Evolutionary conservation across 2,329 filamentous ascomycete species (phyloP), one percentile per base, ranked within the genome.

Genomic region (Colletotrichum destructivum): DNA sequence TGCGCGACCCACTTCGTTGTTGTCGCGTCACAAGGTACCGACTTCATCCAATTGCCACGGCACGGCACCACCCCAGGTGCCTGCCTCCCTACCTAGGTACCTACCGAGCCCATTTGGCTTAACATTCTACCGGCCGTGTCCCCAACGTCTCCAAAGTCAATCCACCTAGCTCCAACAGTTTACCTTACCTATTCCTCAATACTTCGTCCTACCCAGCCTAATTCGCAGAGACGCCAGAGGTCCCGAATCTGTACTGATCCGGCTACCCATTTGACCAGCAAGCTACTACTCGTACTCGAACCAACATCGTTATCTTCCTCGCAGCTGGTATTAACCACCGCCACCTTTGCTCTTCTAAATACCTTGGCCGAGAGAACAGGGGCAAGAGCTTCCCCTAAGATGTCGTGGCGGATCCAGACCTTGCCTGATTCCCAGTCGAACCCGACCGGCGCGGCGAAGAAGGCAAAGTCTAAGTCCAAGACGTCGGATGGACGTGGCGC

Each of bases 401-500:
- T 74, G 71, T 75, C 75, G 49, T 72, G 72, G 69, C 70, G 66
- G 44, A 73, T 74, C 38, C 72, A 75, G 49, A 69, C 68, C 51
- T 56, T 73, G 23, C 75, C 71, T 42, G 73, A 63, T n/a, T 74
- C 67, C 46, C 67, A 31, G 46, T 54, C 69, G n/a, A 63, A 63
- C 51, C 40, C 65, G 23, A 56, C 51, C 11, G 62, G 63, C 54
- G 70, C 78, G 38, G 73, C 74, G 40, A 56, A 42, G n/a, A 59
- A 68, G 49, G 60, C 52, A 40, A 73, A 71, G 59, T 69, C 66
- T 35, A 71, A 71, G 69, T 71, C 65, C 38, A 69, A 70, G 42
- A 77, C 80, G 55, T 79, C 84, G 47, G 85, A 85, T 75, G 84
- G 69, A 26, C 52, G 64, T 31, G 71, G 81, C 74, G 88, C 89